Percentiles rank a stretch among this genome's conserved stretches.
These are phyloP conservation scores for Aspergillus pseudotamarii DNA, from an alignment of 2,329 filamentous ascomycete genomes.

Conservation along the genomic window DNA sequence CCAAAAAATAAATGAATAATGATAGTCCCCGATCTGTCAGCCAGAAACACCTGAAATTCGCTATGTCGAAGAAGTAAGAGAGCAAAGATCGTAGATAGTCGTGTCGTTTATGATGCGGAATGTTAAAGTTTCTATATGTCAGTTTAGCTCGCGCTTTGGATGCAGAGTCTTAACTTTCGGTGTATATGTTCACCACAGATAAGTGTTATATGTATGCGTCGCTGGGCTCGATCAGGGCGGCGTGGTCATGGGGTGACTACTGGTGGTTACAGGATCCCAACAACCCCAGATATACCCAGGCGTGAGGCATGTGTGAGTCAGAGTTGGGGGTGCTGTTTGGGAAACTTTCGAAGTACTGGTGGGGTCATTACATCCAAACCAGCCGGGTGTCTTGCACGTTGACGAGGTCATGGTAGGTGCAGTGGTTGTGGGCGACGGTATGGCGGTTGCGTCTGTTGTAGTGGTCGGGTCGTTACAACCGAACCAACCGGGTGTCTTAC, in stretches of 20 bases:
- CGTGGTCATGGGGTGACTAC: conserved; percentile 33
- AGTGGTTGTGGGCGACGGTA: conserved; percentile 22
- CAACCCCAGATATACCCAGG: conserved; percentile 64
- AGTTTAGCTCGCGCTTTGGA: neutral
- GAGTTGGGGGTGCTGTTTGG: conserved; percentile 18
- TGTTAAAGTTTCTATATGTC: neutral
- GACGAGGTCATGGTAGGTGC: conserved; percentile 22
- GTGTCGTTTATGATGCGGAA: neutral
- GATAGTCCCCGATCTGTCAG: neutral
- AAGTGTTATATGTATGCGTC: neutral
- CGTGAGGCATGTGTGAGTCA: conserved; percentile 46
- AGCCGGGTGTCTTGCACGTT: conserved; percentile 33
- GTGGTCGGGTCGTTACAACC: conserved; percentile 45
- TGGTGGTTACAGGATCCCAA: conserved; percentile 42
- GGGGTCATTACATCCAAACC: conserved; percentile 40
- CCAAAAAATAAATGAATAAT: neutral
- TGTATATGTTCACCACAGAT: neutral
- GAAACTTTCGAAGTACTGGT: conserved; percentile 21
- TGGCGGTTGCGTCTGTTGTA: conserved; percentile 23
- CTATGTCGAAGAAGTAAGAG: neutral
- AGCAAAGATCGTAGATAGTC: conserved; percentile 3
- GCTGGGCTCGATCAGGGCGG: neutral
- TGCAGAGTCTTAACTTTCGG: neutral
- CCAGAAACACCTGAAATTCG: conserved; percentile 1
- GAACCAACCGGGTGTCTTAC: conserved; percentile 48